Evolutionary conservation across 495 filamentous ascomycete species (phyloP).

Genomic region (Cercophora scortea): DNA sequence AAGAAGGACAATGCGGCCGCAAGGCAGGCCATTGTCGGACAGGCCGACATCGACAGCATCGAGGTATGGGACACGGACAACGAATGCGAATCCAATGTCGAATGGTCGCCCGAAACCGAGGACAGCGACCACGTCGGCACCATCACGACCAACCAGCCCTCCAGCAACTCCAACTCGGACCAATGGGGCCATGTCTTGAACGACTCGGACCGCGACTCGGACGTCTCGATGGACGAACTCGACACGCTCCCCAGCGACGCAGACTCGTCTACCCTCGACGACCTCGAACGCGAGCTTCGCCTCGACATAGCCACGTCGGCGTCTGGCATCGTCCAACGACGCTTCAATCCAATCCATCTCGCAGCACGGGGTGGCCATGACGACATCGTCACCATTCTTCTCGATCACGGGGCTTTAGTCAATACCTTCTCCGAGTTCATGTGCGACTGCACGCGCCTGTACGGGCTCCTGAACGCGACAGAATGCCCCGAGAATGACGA

Average conservation of each 20-base stretch:
- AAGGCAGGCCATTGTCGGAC: background rate
- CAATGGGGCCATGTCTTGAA: slow-evolving; percentile 4
- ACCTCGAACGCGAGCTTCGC: background rate
- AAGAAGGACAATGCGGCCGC: slow-evolving; percentile 3
- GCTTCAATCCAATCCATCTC: slow-evolving; percentile 26
- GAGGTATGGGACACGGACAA: slow-evolving; percentile 15
- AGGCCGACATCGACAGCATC: slow-evolving; percentile 5
- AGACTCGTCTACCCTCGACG: slow-evolving; percentile 5
- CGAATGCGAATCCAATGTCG: slow-evolving; percentile 4
- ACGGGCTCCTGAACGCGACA: slow-evolving; percentile 17
- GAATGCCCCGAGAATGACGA: slow-evolving; percentile 5
- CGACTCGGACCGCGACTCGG: slow-evolving; percentile 11
- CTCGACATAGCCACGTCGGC: background rate
- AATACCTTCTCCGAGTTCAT: slow-evolving; percentile 13
- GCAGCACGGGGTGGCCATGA: slow-evolving; percentile 26
- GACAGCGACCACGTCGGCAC: slow-evolving; percentile 12
- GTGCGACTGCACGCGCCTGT: slow-evolving; percentile 21
- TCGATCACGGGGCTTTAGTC: slow-evolving; percentile 21
- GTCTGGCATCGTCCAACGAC: slow-evolving; percentile 1
- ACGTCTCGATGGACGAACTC: slow-evolving; percentile 10
- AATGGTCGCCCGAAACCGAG: slow-evolving; percentile 13
- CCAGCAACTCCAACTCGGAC: slow-evolving; percentile 9
- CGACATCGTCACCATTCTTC: slow-evolving; percentile 19
- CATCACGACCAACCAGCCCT: slow-evolving; percentile 6
- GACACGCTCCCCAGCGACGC: slow-evolving; percentile 4